Conservation (phyloP, 352 stramenopile species). For the Pythium graminicola region DNA sequence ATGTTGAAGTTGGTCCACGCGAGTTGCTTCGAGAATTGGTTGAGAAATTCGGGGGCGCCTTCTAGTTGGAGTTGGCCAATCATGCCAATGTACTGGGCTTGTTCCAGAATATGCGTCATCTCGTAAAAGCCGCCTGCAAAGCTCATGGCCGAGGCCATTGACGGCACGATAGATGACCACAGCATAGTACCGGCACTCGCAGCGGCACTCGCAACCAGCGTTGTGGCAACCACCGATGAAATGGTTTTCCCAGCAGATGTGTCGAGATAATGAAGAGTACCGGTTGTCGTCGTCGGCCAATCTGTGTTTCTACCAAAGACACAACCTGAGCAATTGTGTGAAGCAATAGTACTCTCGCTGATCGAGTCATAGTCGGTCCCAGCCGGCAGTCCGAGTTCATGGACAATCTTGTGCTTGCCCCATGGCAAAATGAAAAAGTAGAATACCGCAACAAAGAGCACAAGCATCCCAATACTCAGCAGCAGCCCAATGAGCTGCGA, state of each 20-base stretch:
- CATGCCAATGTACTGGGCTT: conserved; percentile 80
- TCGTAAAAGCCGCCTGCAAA: conserved; percentile 73
- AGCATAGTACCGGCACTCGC: conserved; percentile 60
- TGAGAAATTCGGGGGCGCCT: conserved; percentile 67
- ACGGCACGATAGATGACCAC: conserved; percentile 61
- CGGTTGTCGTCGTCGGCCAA: conserved; percentile 71
- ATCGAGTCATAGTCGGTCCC: conserved; percentile 48
- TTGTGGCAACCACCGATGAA: conserved; percentile 60
- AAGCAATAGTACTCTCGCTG: conserved; percentile 37
- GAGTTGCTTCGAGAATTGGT: conserved; percentile 76
- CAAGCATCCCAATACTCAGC: conserved; percentile 44
- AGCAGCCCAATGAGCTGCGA: conserved; percentile 63
- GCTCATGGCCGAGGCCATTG: conserved; percentile 52
- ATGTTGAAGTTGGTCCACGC: conserved; percentile 86
- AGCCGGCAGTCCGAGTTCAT: conserved; percentile 36
- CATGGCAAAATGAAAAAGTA: conserved; percentile 67
- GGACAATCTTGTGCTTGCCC: conserved; percentile 66
- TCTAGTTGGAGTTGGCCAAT: conserved; percentile 74
- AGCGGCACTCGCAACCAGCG: conserved; percentile 44
- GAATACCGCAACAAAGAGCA: conserved; percentile 51
- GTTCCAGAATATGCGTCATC: conserved; percentile 82
- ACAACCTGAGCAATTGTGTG: conserved; percentile 79
- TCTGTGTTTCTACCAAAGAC: conserved; percentile 77
- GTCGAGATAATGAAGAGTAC: conserved; percentile 66
- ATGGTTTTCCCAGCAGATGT: conserved; percentile 52